A percentile compares a stretch with the other conserved stretches of the same genome.
phyloP scores from a whole-genome alignment of 2,329 filamentous ascomycete genomes.

The Blumeria graminis region DNA sequence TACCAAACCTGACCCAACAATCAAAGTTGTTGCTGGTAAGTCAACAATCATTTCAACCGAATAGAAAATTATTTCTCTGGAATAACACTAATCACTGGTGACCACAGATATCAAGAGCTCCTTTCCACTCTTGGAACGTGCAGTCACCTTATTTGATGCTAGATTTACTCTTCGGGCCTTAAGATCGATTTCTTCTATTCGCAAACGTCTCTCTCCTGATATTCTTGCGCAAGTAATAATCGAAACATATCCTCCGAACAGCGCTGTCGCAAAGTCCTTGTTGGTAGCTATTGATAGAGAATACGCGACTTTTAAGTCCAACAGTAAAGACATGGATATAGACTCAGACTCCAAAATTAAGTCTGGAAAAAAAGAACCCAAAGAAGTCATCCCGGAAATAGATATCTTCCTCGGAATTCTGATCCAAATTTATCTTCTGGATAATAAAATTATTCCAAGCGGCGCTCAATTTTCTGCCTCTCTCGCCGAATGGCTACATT shows the following conservation, averaged over 20 bases:
- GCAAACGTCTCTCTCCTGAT: constrained; percentile 68
- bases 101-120: constrained; percentile 75
- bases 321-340: constrained; percentile 46
- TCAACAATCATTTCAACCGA: constrained; percentile 1
- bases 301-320: constrained; percentile 33
- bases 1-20: constrained; percentile 33
- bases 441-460: constrained; percentile 55
- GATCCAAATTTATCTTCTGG: constrained; percentile 68
- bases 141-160: constrained; percentile 78
- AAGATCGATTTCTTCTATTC: constrained; percentile 82
- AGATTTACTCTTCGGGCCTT: constrained; percentile 87
- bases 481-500: constrained; percentile 64
- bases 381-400: constrained; percentile 65
- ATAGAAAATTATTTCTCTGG: neutral
- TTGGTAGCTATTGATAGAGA: constrained; percentile 45
- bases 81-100: constrained; percentile 5
- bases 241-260: constrained; percentile 46
- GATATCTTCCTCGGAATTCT: constrained; percentile 77
- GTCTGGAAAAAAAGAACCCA: constrained; percentile 34
- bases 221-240: constrained; percentile 60
- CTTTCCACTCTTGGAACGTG: constrained; percentile 75
- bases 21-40: constrained; percentile 35
- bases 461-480: constrained; percentile 68
- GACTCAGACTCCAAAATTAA: constrained; percentile 40
- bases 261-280: constrained; percentile 41